A percentile compares a stretch with the other conserved stretches of the same genome.
Conservation (phyloP, 495 filamentous ascomycete genomes). For the Talaromyces trachyspermus region DNA sequence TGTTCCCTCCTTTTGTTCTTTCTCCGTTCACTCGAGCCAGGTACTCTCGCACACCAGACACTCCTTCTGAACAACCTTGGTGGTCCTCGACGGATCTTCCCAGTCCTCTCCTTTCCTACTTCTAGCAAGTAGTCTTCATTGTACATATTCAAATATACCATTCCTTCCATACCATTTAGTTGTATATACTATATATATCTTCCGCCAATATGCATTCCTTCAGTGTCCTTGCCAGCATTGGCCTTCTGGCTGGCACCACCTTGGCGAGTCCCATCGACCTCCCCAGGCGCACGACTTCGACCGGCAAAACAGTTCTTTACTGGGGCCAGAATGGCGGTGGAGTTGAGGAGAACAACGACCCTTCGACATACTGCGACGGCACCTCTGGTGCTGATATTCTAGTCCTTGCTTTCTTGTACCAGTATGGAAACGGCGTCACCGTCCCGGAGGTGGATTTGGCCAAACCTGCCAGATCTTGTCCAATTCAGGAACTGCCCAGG, state of each 20-base stretch:
- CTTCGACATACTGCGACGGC: constrained; percentile 25
- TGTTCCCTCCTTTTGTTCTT: neutral
- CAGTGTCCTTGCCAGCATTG: constrained; percentile 18
- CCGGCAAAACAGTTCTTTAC: constrained; percentile 33
- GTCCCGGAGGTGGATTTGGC: constrained; percentile 20
- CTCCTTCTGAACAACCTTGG: neutral
- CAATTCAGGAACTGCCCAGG: constrained; percentile 5
- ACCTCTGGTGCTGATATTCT: constrained; percentile 39
- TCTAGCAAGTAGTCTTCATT: neutral
- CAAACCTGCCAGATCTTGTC: constrained; percentile 14
- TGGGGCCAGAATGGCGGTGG: constrained; percentile 39
- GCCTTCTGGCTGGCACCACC: constrained; percentile 21
- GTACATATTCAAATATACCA: neutral
- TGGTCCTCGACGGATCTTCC: constrained; percentile 4
- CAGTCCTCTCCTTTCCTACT: constrained; percentile 4
- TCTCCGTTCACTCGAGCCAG: constrained; percentile 4
- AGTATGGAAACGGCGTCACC: constrained; percentile 24
- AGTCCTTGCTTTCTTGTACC: constrained; percentile 45
- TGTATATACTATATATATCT: neutral
- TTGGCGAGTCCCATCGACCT: constrained; percentile 21
- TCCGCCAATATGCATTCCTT: constrained; percentile 22
- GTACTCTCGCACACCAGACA: constrained; percentile 2
- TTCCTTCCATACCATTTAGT: neutral
- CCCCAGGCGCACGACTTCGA: constrained; percentile 12
- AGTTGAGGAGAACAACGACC: constrained; percentile 32